A percentile compares a stretch with the other conserved stretches of the same genome.
phyloP scores from a whole-genome alignment of 2,329 filamentous ascomycete genomes.

The Talaromyces sp. region DNA sequence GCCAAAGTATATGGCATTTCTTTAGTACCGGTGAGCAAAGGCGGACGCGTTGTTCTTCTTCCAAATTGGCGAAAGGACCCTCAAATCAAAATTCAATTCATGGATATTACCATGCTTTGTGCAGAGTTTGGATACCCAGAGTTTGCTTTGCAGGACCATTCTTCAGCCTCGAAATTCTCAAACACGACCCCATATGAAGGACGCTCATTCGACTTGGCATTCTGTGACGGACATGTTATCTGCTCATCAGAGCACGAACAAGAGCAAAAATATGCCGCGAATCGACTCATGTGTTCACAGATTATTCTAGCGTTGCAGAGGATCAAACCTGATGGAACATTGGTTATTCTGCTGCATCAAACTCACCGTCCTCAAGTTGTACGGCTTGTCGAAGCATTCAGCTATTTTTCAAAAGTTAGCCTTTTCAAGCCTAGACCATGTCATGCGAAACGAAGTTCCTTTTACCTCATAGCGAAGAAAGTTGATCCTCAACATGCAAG shows the following conservation, averaged over 20 bases:
- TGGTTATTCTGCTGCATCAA: conserved; percentile 6
- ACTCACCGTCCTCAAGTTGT: neutral
- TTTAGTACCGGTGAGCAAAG: neutral
- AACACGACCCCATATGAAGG: neutral
- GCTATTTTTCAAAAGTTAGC: neutral
- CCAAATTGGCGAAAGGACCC: neutral
- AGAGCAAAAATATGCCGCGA: neutral
- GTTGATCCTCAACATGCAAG: neutral
- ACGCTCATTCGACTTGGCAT: neutral
- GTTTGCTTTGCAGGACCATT: neutral
- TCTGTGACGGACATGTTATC: neutral
- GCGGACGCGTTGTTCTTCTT: neutral
- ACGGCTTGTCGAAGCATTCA: neutral
- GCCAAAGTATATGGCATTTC: neutral
- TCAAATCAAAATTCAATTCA: neutral
- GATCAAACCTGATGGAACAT: conserved; percentile 3
- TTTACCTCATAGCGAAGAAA: conserved; percentile 7
- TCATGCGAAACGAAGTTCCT: conserved; percentile 4
- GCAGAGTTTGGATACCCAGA: neutral
- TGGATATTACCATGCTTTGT: conserved; percentile 8
- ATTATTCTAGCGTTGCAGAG: conserved; percentile 1
- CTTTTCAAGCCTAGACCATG: conserved; percentile 1
- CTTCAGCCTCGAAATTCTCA: conserved; percentile 1
- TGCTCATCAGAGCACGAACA: neutral
- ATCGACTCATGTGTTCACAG: conserved; percentile 1